Conservation (phyloP, 106 monocot species). For the Iris macrosiphon region DNA sequence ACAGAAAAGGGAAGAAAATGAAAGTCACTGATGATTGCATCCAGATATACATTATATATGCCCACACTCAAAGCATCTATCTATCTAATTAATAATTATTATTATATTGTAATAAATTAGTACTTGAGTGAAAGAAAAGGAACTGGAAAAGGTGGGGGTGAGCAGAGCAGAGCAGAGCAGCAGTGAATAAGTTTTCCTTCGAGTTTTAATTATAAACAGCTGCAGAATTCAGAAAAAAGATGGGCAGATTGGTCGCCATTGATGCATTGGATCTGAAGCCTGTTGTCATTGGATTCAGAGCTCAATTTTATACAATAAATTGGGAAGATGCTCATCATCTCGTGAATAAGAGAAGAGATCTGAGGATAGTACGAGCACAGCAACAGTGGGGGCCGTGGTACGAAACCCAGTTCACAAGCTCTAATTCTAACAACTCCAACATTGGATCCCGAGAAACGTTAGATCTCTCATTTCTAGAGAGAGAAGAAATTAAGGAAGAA, state of each 20-base stretch:
- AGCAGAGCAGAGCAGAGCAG: not conserved
- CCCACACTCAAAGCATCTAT: constrained; percentile 9
- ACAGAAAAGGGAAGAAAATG: not conserved
- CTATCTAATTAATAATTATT: too few relatives aligned
- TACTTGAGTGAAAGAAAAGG: too few relatives aligned
- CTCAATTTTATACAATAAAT: not conserved
- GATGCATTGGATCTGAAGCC: too few relatives aligned
- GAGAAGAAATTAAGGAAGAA: too few relatives aligned
- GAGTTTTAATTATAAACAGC: too few relatives aligned
- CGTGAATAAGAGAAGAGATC: too few relatives aligned
- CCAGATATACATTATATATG: constrained; percentile 12
- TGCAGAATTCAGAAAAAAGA: too few relatives aligned
- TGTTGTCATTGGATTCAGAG: too few relatives aligned
- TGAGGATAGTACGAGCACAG: not conserved
- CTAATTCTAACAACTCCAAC: not conserved
- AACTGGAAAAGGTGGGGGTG: too few relatives aligned
- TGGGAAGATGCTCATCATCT: constrained; percentile 13
- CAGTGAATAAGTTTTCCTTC: too few relatives aligned
- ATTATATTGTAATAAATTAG: too few relatives aligned
- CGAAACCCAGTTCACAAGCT: constrained; percentile 18
- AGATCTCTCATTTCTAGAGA: not conserved
- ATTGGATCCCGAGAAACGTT: constrained; percentile 8
- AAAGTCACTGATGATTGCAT: constrained; percentile 27
- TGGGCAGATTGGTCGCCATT: too few relatives aligned
- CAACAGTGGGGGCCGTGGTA: constrained; percentile 21